These are phyloP conservation scores for Endocalyx cinctus DNA, from an alignment of 2,329 filamentous ascomycete genomes.

Conservation along the genomic window DNA sequence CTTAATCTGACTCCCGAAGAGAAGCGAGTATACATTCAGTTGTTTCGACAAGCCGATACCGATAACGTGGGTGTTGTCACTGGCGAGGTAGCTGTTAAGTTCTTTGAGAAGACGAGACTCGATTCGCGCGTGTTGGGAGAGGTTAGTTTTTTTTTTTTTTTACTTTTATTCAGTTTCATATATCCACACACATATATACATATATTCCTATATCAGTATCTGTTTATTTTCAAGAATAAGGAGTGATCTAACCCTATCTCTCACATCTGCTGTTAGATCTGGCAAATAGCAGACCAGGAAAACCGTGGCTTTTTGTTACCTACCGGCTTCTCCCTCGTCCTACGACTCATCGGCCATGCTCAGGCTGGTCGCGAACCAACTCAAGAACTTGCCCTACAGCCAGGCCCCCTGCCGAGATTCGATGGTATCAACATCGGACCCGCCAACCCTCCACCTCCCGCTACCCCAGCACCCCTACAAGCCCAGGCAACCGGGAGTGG, in stretches of 20 bases:
- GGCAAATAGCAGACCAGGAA: conserved; percentile 97
- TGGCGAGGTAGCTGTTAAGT: conserved; percentile 91
- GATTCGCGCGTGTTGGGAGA: conserved; percentile 82
- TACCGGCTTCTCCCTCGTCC: conserved; percentile 85
- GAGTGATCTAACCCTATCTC: too few species aligned
- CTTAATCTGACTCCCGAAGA: conserved; percentile 87
- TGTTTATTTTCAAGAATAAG: too few species aligned
- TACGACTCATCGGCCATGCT: conserved; percentile 92
- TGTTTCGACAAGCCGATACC: conserved; percentile 89
- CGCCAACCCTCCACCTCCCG: conserved; percentile 34
- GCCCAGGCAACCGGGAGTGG: conserved; percentile 57
- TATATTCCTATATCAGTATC: too few species aligned
- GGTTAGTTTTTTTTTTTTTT: conserved; percentile 45
- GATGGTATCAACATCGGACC: conserved; percentile 60
- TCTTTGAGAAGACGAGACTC: conserved; percentile 94
- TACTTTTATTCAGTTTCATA: conserved; percentile 2
- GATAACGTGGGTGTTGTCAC: conserved; percentile 91
- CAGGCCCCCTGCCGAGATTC: conserved; percentile 86
- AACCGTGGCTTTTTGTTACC: conserved; percentile 92
- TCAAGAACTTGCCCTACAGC: conserved; percentile 75
- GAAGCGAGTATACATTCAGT: conserved; percentile 87
- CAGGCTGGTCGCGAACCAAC: conserved; percentile 82
- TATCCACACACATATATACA: too few species aligned
- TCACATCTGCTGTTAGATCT: conserved; percentile 85
- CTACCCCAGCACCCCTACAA: conserved; percentile 46